Base-by-base conservation (phyloP, 208 protist genomes). In the Leishmania gerbilli region DNA sequence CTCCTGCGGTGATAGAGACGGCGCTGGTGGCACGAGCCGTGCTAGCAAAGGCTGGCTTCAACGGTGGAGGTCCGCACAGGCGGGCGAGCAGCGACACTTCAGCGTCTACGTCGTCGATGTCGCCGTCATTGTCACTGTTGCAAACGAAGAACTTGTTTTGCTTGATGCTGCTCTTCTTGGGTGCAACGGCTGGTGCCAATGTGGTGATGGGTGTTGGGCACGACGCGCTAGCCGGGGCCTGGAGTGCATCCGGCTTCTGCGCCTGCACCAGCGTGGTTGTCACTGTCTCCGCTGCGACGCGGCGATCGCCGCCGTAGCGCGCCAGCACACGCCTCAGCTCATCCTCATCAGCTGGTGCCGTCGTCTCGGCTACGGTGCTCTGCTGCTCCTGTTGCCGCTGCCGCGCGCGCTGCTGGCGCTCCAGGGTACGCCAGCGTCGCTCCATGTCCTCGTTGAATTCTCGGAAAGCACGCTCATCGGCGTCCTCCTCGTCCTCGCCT, bases 351-450 rank as follows among this genome's bases (percentile, higher is more conserved):
- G 62, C 62, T 6, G 76, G 42, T 24, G 75, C 56, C 37, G 55
- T 64, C 3, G 71, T 31, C 21, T 72, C 69, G 34, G 72, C 7
- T 9, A 19, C 21, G 7, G 53, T 49, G 72, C 71, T 76, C 56
- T 85, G 77, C 58, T 65, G 64, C 65, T 81, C 72, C 37, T 62
- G 67, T 40, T 40, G 74, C 51, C 82, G 77, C 11, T 72, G 77
- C 77, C 78, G 82, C 47, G 71, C 77, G 51, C 82, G 82, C 74
- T 85, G 82, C 42, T 85, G 71, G 72, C 82, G 77, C 65, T 85
- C 82, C 45, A 85, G 55, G 1, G 65, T 71, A n/a, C 77, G 82
- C 82, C 82, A 85, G 34, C 82, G 82, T 51, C 82, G 77, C 72
- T 81, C 82, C 82, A 81, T 85, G 37, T 85, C 82, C 64, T 72